Base-by-base conservation (phyloP, 495 filamentous ascomycete species). In the Neurospora hispaniola region DNA sequence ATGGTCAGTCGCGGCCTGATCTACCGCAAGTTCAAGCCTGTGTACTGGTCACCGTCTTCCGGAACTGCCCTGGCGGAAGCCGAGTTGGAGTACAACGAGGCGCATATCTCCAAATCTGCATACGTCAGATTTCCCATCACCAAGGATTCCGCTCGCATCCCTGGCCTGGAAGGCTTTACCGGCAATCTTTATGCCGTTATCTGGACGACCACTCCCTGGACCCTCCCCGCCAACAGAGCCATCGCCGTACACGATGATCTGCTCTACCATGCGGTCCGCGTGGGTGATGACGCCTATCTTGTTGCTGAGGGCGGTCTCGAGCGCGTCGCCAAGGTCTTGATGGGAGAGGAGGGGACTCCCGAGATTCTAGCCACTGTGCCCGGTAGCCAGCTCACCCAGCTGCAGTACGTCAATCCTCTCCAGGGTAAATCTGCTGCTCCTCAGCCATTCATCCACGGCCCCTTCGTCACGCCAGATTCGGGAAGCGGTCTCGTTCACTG, bases 151-250 rank as follows among this genome's bases (percentile, higher is more conserved):
- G 79, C 72, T 68, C 46, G 68, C 6, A n/a, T 84, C 14, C 78
- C 82, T 2, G 81, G 80, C 31, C 69, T 84, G 73, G 71, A 79
- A 31, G 68, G 66, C n/a, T 69, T 84, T 14, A 46, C 78, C 16
- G 81, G 82, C 20, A 71, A 73, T 23, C 69, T 97, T 41, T 90
- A 85, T 77, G 93, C 91, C 31, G 89, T 96, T 38, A 92, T 97
- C 72, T 99, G 96, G 96, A 99, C 96, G 10, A 99, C 96, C 0
- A 98, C 95, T 3, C 96, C 96, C 1, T 99, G 96, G 96, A 98
- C 96, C 0, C 83, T 99, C 4, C 96, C 96, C 3, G 94, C 96
- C 20, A 99, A 99, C 79, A 87, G 88, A 75, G 94, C 92, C 3
- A 93, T 99, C 80, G 94, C 93, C 8, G 85, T 98, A 39, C 87